phyloP scores from a whole-genome alignment of 345 rosid species.

The Erysimum cheiranthoides region DNA sequence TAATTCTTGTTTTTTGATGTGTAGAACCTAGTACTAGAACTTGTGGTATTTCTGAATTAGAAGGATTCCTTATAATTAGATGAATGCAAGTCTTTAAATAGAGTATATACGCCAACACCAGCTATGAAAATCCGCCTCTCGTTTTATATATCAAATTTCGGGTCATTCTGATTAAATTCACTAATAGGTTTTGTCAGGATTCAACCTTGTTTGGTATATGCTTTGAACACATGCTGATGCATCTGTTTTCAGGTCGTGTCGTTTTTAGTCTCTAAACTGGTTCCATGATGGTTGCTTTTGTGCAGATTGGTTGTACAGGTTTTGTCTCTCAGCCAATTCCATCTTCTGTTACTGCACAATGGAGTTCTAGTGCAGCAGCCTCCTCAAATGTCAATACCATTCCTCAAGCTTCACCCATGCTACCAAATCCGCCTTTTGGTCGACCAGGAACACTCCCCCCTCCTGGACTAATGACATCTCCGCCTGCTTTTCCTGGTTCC shows the following conservation, averaged over 20 bases:
- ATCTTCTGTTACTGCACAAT: constrained; percentile 47
- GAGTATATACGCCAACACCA: not conserved
- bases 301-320: constrained; percentile 47
- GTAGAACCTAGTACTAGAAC: not conserved
- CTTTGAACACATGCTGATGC: not conserved
- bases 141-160: not conserved
- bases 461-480: constrained; percentile 52
- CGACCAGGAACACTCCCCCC: constrained; percentile 52
- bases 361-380: constrained; percentile 41
- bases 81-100: constrained; percentile 16
- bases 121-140: not conserved
- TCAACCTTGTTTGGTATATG: constrained; percentile 3
- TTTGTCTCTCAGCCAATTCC: constrained; percentile 54
- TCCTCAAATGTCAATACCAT: constrained; percentile 46
- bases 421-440: constrained; percentile 48
- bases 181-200: not conserved
- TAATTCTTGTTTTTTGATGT: not conserved
- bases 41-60: not conserved
- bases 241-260: constrained; percentile 19
- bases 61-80: not conserved
- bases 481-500: constrained; percentile 49
- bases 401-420: constrained; percentile 49
- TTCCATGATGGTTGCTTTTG: constrained; percentile 51
- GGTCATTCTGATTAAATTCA: not conserved
- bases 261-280: constrained; percentile 21